phyloP scores from a whole-genome alignment of 2,329 filamentous ascomycete species.

The Colletotrichum sp. region DNA sequence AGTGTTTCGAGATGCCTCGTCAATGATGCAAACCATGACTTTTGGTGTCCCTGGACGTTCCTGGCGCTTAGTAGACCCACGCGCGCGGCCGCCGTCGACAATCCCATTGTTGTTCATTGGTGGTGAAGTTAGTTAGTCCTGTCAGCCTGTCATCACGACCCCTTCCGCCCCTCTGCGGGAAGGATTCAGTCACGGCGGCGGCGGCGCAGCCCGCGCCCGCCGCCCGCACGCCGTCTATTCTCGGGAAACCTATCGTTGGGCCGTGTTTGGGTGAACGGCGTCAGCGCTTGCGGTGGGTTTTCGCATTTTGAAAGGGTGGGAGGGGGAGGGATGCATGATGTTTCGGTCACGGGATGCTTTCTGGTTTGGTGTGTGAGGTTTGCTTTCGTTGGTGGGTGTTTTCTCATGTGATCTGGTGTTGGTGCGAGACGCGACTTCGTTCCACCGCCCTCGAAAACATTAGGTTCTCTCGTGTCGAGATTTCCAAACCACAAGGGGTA shows the following conservation, averaged over 20 bases:
- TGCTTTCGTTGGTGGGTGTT: background rate
- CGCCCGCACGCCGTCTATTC: background rate
- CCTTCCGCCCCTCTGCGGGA: background rate
- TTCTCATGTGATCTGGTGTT: background rate
- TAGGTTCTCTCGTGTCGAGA: background rate
- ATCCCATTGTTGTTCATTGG: background rate
- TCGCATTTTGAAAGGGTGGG: background rate
- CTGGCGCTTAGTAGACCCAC: slow-evolving; percentile 2
- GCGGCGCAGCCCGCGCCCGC: background rate
- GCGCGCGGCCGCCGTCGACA: background rate
- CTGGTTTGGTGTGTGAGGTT: background rate
- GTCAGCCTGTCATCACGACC: background rate
- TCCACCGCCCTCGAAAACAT: background rate
- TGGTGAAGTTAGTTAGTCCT: background rate
- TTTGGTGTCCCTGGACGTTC: background rate
- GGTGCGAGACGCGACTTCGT: background rate
- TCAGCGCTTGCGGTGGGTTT: background rate
- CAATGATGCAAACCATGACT: background rate
- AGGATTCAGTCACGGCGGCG: background rate
- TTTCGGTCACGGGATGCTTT: background rate
- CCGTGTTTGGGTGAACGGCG: background rate
- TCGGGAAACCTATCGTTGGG: background rate
- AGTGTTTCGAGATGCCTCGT: background rate
- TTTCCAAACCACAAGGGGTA: background rate
- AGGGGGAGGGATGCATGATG: background rate